Percentiles rank a stretch among this genome's conserved stretches.
phyloP scores from a whole-genome alignment of 257 asterid genomes.

The Agastache rugosa region DNA sequence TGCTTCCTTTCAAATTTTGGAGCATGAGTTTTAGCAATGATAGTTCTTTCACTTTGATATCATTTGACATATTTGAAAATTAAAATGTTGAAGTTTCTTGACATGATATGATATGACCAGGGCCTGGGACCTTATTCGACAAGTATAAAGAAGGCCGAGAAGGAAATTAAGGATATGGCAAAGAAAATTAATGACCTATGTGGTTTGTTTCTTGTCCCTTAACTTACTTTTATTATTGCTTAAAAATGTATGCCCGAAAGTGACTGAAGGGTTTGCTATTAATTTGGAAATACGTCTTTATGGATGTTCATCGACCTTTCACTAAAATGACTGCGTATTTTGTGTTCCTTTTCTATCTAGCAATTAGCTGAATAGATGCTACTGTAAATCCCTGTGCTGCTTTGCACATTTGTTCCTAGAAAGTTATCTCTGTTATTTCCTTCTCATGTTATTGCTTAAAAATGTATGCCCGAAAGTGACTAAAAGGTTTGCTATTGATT shows the following conservation, averaged over 20 bases:
- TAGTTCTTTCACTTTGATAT: conserved; percentile 11
- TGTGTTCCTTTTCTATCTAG: not conserved
- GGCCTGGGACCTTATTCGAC: conserved; percentile 88
- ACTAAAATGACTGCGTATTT: not conserved
- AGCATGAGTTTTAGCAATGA: not conserved
- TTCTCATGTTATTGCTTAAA: not conserved
- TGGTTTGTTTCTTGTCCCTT: conserved; percentile 58
- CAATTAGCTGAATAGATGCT: not conserved
- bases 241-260: not conserved
- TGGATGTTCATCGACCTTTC: conserved; percentile 11
- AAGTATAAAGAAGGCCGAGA: conserved; percentile 84
- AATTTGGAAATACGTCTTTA: not conserved
- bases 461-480: not conserved
- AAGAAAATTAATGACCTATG: conserved; percentile 90
- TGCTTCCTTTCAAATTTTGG: not conserved
- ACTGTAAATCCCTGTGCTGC: not conserved
- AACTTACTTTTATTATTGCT: conserved; percentile 18
- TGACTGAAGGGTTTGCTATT: not conserved
- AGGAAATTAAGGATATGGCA: conserved; percentile 92
- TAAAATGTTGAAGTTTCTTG: conserved; percentile 24
- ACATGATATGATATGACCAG: conserved; percentile 48
- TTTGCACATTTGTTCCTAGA: not conserved
- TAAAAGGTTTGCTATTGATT: not conserved
- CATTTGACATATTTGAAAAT: not conserved
- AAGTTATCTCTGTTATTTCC: not conserved